Percentiles rank a stretch among this genome's conserved stretches.
phyloP scores from a whole-genome alignment of 345 rosid genomes.

The Geranium rotundifolium region DNA sequence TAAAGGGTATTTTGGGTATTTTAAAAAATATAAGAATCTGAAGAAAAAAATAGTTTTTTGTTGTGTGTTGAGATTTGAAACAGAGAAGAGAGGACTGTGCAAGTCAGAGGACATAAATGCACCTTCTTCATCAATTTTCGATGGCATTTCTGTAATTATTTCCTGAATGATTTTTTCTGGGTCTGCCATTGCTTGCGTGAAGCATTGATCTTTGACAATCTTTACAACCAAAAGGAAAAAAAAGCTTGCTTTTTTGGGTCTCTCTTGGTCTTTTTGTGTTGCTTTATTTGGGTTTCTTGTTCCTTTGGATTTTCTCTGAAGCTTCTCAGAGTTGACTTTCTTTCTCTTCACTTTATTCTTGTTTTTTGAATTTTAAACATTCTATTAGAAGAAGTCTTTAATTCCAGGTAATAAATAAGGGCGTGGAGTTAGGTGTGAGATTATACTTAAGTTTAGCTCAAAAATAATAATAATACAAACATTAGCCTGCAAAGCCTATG shows the following conservation, averaged over 20 bases:
- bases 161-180: neutral
- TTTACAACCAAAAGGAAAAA: neutral
- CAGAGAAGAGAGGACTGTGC: too few species aligned
- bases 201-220: conserved; percentile 12
- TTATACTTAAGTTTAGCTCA: neutral
- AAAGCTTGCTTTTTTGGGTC: too few species aligned
- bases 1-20: neutral
- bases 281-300: too few species aligned
- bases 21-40: too few species aligned
- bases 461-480: neutral
- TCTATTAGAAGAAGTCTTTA: too few species aligned
- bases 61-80: too few species aligned
- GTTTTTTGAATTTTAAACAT: neutral
- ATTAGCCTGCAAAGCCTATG: neutral
- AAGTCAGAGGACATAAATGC: too few species aligned
- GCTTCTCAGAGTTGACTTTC: neutral
- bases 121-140: neutral
- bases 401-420: neutral
- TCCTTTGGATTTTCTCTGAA: too few species aligned
- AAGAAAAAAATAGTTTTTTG: too few species aligned
- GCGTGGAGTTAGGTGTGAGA: neutral
- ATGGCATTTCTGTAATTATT: neutral
- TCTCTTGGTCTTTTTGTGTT: neutral
- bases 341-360: too few species aligned
- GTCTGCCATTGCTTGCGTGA: conserved; percentile 17